Evolutionary conservation across 352 stramenopile genomes (phyloP), one percentile per base, ranked within the genome.

Genomic region (Phytophthora sansomeana): DNA sequence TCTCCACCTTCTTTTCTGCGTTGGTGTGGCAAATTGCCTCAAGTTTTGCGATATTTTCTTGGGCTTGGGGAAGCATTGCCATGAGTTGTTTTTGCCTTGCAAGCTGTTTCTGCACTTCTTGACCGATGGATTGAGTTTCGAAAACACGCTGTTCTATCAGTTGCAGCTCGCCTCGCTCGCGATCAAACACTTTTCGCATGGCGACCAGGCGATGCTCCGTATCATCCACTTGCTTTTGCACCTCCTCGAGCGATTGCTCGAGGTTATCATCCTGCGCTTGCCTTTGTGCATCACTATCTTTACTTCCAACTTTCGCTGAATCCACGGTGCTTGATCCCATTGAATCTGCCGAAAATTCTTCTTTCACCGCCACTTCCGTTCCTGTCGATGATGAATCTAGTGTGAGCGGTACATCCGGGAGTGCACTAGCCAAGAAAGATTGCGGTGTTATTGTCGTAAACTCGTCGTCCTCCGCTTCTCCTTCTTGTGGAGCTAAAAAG

Each of bases 21-120:
- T 83, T 89, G 50, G 67, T 76, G 10, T 55, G 63, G 60, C 85
- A 95, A 61, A 92, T 79, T 8, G 46, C 74, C 56, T 96, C 69
- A 0, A 96, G 63, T 41, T 89, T 94, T 5, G 50, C 66, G 36
- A 95, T 88, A 36, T 95, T 92, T 21, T 72, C 74, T 38, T 81
- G 55, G 0, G 86, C 86, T 8, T 92, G 72, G 6, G 87, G 80
- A 7, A 96, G 63, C 59, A 95, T 83, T 6, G 66, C 60, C 16
- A 95, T 55, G 11, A 91, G 46, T 49, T 93, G 74, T 14, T 83
- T 80, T 33, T 87, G 73, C 21, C 62, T 78, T 17, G 68, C 68
- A 2, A 92, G 52, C 26, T 83, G 61, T 42, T 81, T 78, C 46
- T 89, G 75, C n/a, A 92, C 39, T 17, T 69, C 66, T 9, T 72